Evolutionary conservation across 306 rosid species (phyloP), one percentile per base, ranked within the genome.

Genomic region (Vachellia collinsii): DNA sequence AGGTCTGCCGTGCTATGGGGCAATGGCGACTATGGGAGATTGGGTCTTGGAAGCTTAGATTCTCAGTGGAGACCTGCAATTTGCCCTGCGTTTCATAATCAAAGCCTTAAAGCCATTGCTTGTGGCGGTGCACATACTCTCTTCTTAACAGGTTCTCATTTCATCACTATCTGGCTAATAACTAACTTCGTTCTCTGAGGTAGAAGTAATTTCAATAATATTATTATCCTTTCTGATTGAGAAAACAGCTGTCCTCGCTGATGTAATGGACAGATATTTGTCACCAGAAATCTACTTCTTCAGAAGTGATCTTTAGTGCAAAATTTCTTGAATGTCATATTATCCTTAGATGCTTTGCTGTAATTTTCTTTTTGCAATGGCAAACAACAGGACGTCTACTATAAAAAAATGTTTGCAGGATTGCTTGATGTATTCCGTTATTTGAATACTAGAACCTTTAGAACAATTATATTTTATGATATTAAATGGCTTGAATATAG

Each of bases 111-210:
- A 43, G 86, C 92, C 75, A 84, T 94, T 79, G 88, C 98, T 48
- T 94, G 98, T 82, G 98, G 98, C 36, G 98, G 98, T 63, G 98
- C 98, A 88, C 98, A 92, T 80, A 91, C 98, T 0, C 97, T 94
- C 77, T 94, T 94, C 90, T 84, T 93, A 54, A 90, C 97, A 89
- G 97, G 96, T 93, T 75, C 81, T 42, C 6, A 4, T 22, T 44
- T 75, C 8, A 20, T n/a, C 14, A 46, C 77, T 7, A 20, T 54
- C 68, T 37, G 12, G 13, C 14, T 19, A 17, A 9, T 72, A 29
- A 20, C 38, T 4, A 51, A 8, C 42, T 74, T 23, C 34, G 11
- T 71, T 48, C 36, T 73, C 77, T 53, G 22, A 16, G 34, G 8
- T 12, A 41, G 29, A 22, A 22, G 38, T 16, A 47, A 50, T 62